Base-by-base conservation (phyloP, 371 early-diverging fungal genomes). In the Lichtheimia hyalospora region DNA sequence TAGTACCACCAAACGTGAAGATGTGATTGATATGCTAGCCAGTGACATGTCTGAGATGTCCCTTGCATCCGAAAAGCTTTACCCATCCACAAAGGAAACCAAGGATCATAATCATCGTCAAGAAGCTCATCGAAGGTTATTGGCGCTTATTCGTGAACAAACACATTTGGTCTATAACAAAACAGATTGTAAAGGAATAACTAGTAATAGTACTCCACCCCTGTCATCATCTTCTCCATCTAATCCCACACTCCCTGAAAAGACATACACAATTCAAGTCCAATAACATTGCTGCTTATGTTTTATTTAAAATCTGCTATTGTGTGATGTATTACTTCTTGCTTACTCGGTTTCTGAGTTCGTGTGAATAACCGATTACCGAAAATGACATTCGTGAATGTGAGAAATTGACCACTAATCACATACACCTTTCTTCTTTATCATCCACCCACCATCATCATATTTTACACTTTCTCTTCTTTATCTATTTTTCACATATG, bases 41-140 rank as follows among this genome's bases (percentile, higher is more conserved):
- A 54, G 55, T 5, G 55, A 61, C 21, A 40, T 61, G 55, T 42
- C 49, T 21, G 55, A 61, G 20, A 16, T 61, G 41, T 49, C 43
- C 3, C 43, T 57, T 14, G 12, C 41, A 24, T 24, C 21, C 14
- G 24, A 42, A 43, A 7, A 46, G 28, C 34, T 27, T 39, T 15
- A 53, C 5, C 53, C n/a, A 18, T 40, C 14, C 28, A 0, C 4
- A 40, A 51, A 51, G 23, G 25, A 51, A 2, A 53, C 27, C 20
- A 53, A 28, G 25, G 39, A 34, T n/a, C 34, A 39, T 40, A 25
- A 39, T 21, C 21, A 15, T 53, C 28, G n/a, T 40, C 53, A 18
- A 40, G 40, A 34, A 34, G 34, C 34, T 34, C 34, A 34, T 8
- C 5, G 8, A 8, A 34, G 34, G 34, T 34, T 34, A 34, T 34